Evolutionary conservation across 2,329 filamentous ascomycete species (phyloP).

Genomic region (Aureobasidium pullulans): DNA sequence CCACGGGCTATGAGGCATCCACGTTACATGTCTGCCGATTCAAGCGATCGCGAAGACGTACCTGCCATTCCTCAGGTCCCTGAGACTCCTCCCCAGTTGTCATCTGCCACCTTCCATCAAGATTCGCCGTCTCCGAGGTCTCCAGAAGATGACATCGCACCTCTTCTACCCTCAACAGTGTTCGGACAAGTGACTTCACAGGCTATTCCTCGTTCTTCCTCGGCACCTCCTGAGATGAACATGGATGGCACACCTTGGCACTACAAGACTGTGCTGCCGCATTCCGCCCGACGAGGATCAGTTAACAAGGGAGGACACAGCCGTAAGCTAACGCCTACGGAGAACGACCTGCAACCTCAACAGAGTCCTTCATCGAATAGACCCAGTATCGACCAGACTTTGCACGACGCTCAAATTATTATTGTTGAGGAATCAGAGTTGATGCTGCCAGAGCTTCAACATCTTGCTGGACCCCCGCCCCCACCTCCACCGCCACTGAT

Average conservation of each 20-base stretch:
- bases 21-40: conserved; percentile 57
- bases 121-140: conserved; percentile 33
- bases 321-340: conserved; percentile 38
- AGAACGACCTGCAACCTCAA: conserved; percentile 20
- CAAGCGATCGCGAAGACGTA: conserved; percentile 41
- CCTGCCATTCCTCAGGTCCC: conserved; percentile 53
- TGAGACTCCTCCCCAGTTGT: conserved; percentile 31
- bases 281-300: conserved; percentile 31
- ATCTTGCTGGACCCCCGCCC: conserved; percentile 47
- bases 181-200: conserved; percentile 34
- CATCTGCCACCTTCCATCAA: conserved; percentile 20
- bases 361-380: conserved; percentile 33
- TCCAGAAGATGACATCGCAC: conserved; percentile 33
- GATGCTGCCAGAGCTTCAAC: conserved; percentile 52
- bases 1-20: conserved; percentile 83
- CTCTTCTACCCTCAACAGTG: conserved; percentile 41
- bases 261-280: conserved; percentile 27
- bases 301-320: conserved; percentile 29
- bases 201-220: conserved; percentile 36
- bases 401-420: conserved; percentile 39
- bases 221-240: conserved; percentile 40
- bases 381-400: conserved; percentile 48
- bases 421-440: conserved; percentile 34
- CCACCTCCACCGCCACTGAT: conserved; percentile 32
- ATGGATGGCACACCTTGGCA: conserved; percentile 22